These are phyloP conservation scores for Athelia sp. DNA, from an alignment of 1,284 basidiomycete species.

Conservation along the genomic window DNA sequence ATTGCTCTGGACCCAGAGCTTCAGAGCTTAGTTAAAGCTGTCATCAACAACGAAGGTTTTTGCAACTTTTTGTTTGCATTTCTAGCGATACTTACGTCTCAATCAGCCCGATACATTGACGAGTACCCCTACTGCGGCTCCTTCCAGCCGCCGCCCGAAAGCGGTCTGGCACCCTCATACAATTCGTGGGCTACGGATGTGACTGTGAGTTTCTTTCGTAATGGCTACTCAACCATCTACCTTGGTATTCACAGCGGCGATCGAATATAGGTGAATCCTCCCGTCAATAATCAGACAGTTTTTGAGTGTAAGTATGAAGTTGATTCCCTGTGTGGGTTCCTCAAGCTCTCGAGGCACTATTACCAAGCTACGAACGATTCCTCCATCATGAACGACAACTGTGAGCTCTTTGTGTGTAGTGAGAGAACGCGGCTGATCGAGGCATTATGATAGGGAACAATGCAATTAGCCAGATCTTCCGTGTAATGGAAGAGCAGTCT, in stretches of 20 bases:
- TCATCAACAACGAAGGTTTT: conserved; percentile 43
- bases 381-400: conserved; percentile 68
- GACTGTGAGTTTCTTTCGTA: conserved; percentile 24
- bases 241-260: conserved; percentile 6
- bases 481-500: conserved; percentile 72
- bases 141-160: conserved; percentile 53
- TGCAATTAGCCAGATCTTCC: conserved; percentile 70
- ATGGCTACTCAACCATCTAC: not conserved
- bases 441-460: conserved; percentile 2
- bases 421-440: too few relatives aligned
- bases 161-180: conserved; percentile 35
- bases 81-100: not conserved
- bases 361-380: conserved; percentile 63
- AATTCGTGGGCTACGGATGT: conserved; percentile 53
- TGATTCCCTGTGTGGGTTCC: conserved; percentile 70
- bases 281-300: conserved; percentile 62
- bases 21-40: conserved; percentile 43
- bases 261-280: too few relatives aligned
- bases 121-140: conserved; percentile 53
- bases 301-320: conserved; percentile 84
- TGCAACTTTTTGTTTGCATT: not conserved
- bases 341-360: conserved; percentile 72
- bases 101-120: conserved; percentile 40
- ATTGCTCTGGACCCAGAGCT: conserved; percentile 38
- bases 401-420: conserved; percentile 27